phyloP scores from a whole-genome alignment of 2,329 filamentous ascomycete species.

The Xylariaceae sp. region DNA sequence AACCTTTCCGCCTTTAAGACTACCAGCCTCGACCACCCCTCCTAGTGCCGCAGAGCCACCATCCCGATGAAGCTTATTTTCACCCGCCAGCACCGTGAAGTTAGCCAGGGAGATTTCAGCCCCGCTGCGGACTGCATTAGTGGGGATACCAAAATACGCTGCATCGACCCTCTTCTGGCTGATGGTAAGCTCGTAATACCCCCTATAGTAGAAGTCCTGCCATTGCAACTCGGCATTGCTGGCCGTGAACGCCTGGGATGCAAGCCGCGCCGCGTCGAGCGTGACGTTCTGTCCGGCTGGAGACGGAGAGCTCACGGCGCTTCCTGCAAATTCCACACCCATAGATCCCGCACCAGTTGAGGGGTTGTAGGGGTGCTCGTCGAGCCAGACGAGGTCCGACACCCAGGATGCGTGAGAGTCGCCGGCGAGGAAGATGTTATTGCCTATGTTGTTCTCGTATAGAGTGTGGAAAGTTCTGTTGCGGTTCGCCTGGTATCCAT shows the following conservation, averaged over 20 bases:
- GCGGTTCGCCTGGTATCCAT: slow-evolving; percentile 59
- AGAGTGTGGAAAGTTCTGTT: slow-evolving; percentile 68
- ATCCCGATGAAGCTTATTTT: slow-evolving; percentile 53
- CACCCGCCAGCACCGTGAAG: slow-evolving; percentile 65
- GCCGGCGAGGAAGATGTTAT: slow-evolving; percentile 69
- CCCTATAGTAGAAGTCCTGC: slow-evolving; percentile 69
- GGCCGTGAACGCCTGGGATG: slow-evolving; percentile 50
- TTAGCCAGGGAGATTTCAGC: slow-evolving; percentile 67
- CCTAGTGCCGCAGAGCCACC: slow-evolving; percentile 34
- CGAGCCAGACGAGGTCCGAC: slow-evolving; percentile 57
- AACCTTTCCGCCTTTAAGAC: slow-evolving; percentile 50
- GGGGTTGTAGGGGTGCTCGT: slow-evolving; percentile 51
- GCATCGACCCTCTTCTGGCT: slow-evolving; percentile 59
- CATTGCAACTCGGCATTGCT: slow-evolving; percentile 66
- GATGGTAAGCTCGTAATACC: slow-evolving; percentile 68
- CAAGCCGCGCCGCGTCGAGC: slow-evolving; percentile 54
- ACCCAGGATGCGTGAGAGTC: slow-evolving; percentile 68
- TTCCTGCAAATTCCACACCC: slow-evolving; percentile 62
- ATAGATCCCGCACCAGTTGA: slow-evolving; percentile 53
- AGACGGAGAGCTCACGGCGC: slow-evolving; percentile 64
- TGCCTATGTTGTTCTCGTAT: slow-evolving; percentile 66
- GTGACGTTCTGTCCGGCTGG: slow-evolving; percentile 64
- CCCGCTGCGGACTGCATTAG: slow-evolving; percentile 56
- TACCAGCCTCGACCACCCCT: slow-evolving; percentile 50
- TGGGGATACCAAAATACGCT: slow-evolving; percentile 60